phyloP scores from a whole-genome alignment of 331 rosid genomes.

The Ulmus americana region DNA sequence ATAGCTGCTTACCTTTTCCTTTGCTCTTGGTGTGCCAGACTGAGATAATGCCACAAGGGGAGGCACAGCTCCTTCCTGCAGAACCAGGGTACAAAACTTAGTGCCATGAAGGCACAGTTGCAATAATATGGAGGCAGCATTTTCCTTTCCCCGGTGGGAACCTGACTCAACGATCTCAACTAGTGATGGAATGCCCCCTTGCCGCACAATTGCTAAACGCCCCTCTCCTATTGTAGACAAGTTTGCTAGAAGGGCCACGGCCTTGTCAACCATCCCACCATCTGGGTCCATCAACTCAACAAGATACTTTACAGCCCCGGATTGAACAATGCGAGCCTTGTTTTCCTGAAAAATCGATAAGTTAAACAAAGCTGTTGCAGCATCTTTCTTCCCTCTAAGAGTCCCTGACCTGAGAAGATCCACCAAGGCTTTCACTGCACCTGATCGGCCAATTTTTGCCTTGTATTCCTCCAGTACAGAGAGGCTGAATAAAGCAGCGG shows the following conservation, averaged over 20 bases:
- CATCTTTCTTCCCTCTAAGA: conserved; percentile 89
- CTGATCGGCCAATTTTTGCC: conserved; percentile 83
- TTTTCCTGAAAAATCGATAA: conserved; percentile 84
- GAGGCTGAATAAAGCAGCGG: conserved; percentile 84
- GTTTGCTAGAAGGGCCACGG: conserved; percentile 82
- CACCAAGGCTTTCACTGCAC: conserved; percentile 81
- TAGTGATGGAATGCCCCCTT: conserved; percentile 71
- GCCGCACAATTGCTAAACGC: conserved; percentile 50
- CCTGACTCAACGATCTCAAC: conserved; percentile 82
- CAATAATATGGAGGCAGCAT: conserved; percentile 71
- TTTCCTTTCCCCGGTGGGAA: conserved; percentile 86
- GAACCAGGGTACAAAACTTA: conserved; percentile 72
- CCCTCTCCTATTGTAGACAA: conserved; percentile 82
- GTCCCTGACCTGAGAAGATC: conserved; percentile 76
- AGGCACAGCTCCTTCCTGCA: conserved; percentile 99
- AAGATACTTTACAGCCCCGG: conserved; percentile 79
- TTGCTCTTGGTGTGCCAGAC: conserved; percentile 83
- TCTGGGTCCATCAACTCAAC: conserved; percentile 61
- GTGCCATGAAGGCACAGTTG: conserved; percentile 77
- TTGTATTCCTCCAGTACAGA: conserved; percentile 71
- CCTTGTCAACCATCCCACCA: conserved; percentile 80
- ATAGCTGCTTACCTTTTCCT: conserved; percentile 64
- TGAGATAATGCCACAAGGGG: conserved; percentile 86
- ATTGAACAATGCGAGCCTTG: conserved; percentile 84
- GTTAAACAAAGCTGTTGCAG: conserved; percentile 83